phyloP scores from a whole-genome alignment of 805 yeast genomes.

The Metschnikowia similis region DNA sequence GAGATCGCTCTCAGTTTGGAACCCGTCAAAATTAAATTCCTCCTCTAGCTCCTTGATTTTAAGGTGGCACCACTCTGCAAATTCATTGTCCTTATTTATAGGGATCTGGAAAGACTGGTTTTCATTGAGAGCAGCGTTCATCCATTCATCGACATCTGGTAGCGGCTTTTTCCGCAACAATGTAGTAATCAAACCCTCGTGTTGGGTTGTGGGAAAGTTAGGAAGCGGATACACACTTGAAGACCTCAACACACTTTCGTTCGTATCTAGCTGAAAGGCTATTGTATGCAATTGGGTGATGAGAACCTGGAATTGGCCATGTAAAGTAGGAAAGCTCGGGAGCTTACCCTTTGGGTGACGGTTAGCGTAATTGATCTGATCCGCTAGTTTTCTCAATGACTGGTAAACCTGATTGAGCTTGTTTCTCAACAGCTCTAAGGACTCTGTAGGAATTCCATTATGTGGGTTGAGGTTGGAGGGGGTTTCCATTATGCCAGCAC shows the following conservation, averaged over 20 bases:
- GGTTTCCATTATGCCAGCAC: constrained; percentile 2
- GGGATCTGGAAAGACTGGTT: constrained; percentile 23
- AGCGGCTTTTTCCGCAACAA: constrained; percentile 79
- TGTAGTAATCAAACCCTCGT: constrained; percentile 78
- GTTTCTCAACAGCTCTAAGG: constrained; percentile 39
- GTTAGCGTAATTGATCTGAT: constrained; percentile 32
- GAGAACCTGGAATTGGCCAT: constrained; percentile 78
- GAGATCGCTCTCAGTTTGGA: constrained; percentile 49
- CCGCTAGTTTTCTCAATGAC: constrained; percentile 36
- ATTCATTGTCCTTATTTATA: constrained; percentile 49
- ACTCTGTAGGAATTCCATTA: constrained; percentile 32
- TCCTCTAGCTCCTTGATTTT: constrained; percentile 50
- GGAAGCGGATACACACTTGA: constrained; percentile 84
- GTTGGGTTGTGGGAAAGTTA: constrained; percentile 78
- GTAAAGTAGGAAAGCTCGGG: constrained; percentile 60
- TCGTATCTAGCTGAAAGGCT: constrained; percentile 61
- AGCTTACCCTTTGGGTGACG: constrained; percentile 35
- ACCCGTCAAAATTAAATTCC: constrained; percentile 60
- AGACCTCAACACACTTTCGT: constrained; percentile 52
- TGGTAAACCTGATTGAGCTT: constrained; percentile 40
- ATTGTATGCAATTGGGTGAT: constrained; percentile 78
- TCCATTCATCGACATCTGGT: constrained; percentile 91
- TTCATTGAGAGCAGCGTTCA: constrained; percentile 31
- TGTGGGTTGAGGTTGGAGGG: constrained; percentile 30
- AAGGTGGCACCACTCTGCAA: constrained; percentile 65